phyloP scores from a whole-genome alignment of 352 stramenopile species.

The Pythium plurisporium region DNA sequence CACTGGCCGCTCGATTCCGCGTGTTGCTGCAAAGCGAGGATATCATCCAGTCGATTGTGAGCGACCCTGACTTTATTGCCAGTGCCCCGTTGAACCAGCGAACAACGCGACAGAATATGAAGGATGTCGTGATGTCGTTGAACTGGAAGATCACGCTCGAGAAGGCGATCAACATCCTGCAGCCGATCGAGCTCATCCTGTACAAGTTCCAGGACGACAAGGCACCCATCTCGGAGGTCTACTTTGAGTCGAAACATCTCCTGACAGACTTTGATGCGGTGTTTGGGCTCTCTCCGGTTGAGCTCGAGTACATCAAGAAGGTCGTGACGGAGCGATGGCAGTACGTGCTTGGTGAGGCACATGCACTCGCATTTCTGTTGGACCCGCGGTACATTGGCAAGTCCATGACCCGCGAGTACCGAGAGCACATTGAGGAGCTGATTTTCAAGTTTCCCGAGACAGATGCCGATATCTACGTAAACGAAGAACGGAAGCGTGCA shows the following conservation, averaged over 20 bases:
- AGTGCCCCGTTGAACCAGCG: slow-evolving; percentile 46
- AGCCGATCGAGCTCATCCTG: slow-evolving; percentile 71
- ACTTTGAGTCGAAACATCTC: slow-evolving; percentile 78
- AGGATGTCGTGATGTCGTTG: slow-evolving; percentile 62
- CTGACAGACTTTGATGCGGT: slow-evolving; percentile 73
- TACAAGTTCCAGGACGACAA: slow-evolving; percentile 86
- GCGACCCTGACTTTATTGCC: slow-evolving; percentile 53
- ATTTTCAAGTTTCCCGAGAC: slow-evolving; percentile 80
- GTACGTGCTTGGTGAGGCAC: slow-evolving; percentile 71
- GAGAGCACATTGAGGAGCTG: slow-evolving; percentile 78
- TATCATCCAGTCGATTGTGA: slow-evolving; percentile 70
- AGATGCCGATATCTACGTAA: slow-evolving; percentile 54
- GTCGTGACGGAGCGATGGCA: slow-evolving; percentile 71
- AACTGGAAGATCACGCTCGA: slow-evolving; percentile 83
- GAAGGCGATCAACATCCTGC: slow-evolving; percentile 75
- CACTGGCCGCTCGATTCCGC: slow-evolving; percentile 61
- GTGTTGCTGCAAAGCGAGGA: slow-evolving; percentile 65
- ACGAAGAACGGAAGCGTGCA: slow-evolving; percentile 62
- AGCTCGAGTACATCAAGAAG: slow-evolving; percentile 82
- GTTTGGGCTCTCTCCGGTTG: slow-evolving; percentile 58
- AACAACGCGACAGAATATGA: slow-evolving; percentile 51
- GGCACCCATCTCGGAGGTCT: slow-evolving; percentile 73
- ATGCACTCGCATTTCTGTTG: slow-evolving; percentile 67
- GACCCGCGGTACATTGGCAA: slow-evolving; percentile 81
- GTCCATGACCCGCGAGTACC: slow-evolving; percentile 77